Base-by-base conservation (phyloP, 768 basidiomycete species). In the Coprinellus micaceus region DNA sequence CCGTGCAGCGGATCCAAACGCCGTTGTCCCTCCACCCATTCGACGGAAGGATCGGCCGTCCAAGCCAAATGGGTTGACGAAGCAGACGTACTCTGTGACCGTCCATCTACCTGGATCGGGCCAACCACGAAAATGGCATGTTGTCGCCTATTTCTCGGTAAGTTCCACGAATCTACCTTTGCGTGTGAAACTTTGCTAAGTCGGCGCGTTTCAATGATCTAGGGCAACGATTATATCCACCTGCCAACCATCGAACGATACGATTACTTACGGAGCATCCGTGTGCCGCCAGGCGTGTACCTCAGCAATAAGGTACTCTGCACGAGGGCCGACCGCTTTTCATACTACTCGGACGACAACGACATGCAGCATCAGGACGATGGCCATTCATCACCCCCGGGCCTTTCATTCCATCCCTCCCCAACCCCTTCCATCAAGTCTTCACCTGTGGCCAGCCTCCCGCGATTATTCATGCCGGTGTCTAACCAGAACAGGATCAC, bases 81-180 rank as follows among this genome's bases (percentile, higher is more conserved):
- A 91, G 72, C 89, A 91, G 66, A 91, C 89, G 0, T 91, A 90
- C 65, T 90, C 88, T 7, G 89, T 88, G 26, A 82, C 84, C 37
- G 87, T 89, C 44, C 77, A 84, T 65, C 74, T 85, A 57, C 85
- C 83, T 37, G 84, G 82, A 48, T 72, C 78, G 37, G 73, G 72
- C 53, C 78, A 79, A 52, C 78, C 79, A 26, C 79, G 82, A 41
- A 89, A 89, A 78, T 91, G 89, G 89, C 89, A 91, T 71, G 80
- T 91, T 49, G 88, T 89, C 56, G 88, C 88, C 45, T 91, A 91
- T 74, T 90, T 91, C 69, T 82, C 83, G 69, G 88, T 89, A 66
- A 66, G 80, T 63, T 46, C 47, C 43, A 57, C 37, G 33, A 30
- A 54, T 53, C 52, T 30, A 46, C 28, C 22, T 26, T 39, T 13